A percentile compares a stretch with the other conserved stretches of the same genome.
These are phyloP conservation scores for Trichopus zeylanicus DNA, from an alignment of 116 monocot genomes.

Conservation along the genomic window DNA sequence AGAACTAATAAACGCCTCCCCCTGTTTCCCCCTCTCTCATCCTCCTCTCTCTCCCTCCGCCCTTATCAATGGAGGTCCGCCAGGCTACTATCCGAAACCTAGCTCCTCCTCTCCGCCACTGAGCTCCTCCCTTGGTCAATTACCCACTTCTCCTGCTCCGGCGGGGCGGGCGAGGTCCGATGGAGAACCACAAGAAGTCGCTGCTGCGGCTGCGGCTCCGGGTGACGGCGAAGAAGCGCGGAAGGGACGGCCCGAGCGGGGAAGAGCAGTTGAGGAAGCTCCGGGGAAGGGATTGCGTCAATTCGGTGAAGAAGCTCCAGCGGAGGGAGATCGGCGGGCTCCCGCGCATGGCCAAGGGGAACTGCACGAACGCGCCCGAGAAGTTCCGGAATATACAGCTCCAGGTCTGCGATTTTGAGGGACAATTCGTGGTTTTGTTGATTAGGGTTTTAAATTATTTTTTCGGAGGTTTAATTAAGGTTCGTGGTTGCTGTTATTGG, in stretches of 20 bases:
- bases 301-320: constrained; percentile 53
- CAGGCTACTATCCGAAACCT: too few relatives aligned
- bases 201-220: constrained; percentile 34
- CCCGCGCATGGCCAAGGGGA: constrained; percentile 30
- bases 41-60: too few relatives aligned
- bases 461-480: too few relatives aligned
- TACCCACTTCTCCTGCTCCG: not conserved
- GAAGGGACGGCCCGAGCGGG: constrained; percentile 12
- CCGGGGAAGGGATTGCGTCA: constrained; percentile 1
- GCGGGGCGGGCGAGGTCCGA: not conserved
- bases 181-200: constrained; percentile 46
- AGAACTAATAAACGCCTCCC: too few relatives aligned
- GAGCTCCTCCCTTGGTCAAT: not conserved
- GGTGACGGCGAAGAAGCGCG: constrained; percentile 42
- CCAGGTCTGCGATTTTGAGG: constrained; percentile 27
- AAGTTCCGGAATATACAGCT: constrained; percentile 66
- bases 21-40: too few relatives aligned
- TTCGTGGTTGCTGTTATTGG: too few relatives aligned
- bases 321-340: constrained; percentile 58
- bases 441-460: too few relatives aligned
- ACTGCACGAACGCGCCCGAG: constrained; percentile 35
- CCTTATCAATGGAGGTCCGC: too few relatives aligned
- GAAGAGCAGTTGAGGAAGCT: constrained; percentile 2
- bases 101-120: not conserved
- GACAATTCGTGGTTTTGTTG: not conserved